Percentiles rank a stretch among this genome's conserved stretches.
Evolutionary conservation across 768 basidiomycete species (phyloP).

Genomic region (Phallus indusiatus): DNA sequence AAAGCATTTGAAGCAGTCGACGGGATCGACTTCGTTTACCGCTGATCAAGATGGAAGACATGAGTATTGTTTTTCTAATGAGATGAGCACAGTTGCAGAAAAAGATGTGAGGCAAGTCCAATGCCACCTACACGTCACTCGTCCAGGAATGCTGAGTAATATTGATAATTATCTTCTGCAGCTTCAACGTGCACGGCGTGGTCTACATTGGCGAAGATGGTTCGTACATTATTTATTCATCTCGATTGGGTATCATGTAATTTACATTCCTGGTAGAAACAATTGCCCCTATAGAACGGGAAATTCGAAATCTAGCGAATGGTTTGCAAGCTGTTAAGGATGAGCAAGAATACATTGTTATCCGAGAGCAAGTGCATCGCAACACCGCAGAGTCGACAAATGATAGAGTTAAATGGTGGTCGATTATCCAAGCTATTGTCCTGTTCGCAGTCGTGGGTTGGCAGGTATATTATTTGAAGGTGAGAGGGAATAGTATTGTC

Average conservation of each 20-base stretch:
- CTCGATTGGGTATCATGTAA: background rate
- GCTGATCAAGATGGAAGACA: constrained; percentile 81
- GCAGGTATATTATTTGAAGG: constrained; percentile 98
- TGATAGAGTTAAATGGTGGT: constrained; percentile 98
- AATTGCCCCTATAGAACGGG: constrained; percentile 92
- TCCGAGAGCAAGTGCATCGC: constrained; percentile 85
- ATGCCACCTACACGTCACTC: background rate
- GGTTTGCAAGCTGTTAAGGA: constrained; percentile 89
- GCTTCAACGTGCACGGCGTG: constrained; percentile 97
- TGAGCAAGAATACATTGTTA: constrained; percentile 97
- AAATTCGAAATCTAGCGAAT: constrained; percentile 77
- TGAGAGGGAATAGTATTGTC: constrained; percentile 20
- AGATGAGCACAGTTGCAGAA: constrained; percentile 94
- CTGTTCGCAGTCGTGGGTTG: constrained; percentile 87
- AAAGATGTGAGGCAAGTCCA: constrained; percentile 78
- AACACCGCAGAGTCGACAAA: constrained; percentile 94
- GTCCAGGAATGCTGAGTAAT: background rate
- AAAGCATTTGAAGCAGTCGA: constrained; percentile 80
- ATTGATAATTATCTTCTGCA: constrained; percentile 22
- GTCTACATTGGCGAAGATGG: constrained; percentile 91
- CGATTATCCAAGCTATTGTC: constrained; percentile 79
- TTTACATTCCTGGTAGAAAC: constrained; percentile 38
- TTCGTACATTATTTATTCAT: constrained; percentile 21
- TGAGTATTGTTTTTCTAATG: constrained; percentile 97
- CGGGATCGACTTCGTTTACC: constrained; percentile 81